These are phyloP conservation scores for Lasiodiplodia sp. DNA, from an alignment of 2,329 filamentous ascomycete species.

Conservation along the genomic window DNA sequence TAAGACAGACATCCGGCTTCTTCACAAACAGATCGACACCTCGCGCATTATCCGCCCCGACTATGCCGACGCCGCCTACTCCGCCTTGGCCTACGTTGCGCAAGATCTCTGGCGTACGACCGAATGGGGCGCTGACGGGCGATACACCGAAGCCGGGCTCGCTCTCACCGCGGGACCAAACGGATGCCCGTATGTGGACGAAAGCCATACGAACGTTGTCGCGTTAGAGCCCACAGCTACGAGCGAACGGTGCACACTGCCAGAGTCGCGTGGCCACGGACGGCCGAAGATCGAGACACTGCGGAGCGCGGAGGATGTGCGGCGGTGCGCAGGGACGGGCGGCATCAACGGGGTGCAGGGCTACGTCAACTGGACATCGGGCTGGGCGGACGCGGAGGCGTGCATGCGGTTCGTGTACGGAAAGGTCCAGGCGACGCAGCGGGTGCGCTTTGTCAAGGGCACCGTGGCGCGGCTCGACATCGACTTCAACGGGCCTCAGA, in stretches of 20 bases:
- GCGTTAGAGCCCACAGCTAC: conserved; percentile 36
- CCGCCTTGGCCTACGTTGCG: conserved; percentile 74
- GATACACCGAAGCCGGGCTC: conserved; percentile 76
- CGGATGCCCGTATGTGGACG: conserved; percentile 50
- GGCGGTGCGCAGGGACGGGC: conserved; percentile 49
- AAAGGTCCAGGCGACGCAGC: conserved; percentile 61
- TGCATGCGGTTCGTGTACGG: conserved; percentile 71
- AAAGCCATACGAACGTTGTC: conserved; percentile 46
- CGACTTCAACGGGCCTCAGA: conserved; percentile 37
- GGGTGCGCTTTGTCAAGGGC: conserved; percentile 58
- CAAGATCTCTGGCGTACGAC: conserved; percentile 71
- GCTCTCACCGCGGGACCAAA: conserved; percentile 66
- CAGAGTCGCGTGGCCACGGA: conserved; percentile 33
- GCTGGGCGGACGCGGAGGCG: conserved; percentile 81
- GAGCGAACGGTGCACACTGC: conserved; percentile 33
- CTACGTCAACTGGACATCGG: conserved; percentile 76
- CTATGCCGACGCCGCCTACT: conserved; percentile 82
- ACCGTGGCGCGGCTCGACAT: conserved; percentile 57
- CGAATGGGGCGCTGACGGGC: conserved; percentile 67
- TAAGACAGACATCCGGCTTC: conserved; percentile 1
- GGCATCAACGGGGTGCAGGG: conserved; percentile 66
- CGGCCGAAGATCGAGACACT: conserved; percentile 45
- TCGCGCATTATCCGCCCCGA: conserved; percentile 74
- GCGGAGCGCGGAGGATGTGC: conserved; percentile 48
- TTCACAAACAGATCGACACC: conserved; percentile 57